These are phyloP conservation scores for Saksenaea oblongispora DNA, from an alignment of 371 early-diverging fungal genomes.

Conservation along the genomic window DNA sequence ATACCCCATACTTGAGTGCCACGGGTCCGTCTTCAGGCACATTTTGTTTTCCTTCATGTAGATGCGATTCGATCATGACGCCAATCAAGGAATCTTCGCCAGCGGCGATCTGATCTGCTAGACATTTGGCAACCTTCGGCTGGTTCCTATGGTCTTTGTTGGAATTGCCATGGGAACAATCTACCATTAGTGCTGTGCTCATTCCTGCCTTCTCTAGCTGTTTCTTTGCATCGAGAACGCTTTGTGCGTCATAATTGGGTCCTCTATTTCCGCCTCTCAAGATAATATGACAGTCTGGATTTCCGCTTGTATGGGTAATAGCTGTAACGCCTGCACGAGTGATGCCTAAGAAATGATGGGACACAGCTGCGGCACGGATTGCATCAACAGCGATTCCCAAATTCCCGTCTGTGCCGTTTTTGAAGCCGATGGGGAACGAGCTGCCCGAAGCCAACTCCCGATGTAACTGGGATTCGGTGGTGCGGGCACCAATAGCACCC, in stretches of 20 bases:
- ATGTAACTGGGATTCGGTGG: conserved; percentile 92
- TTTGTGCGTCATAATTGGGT: conserved; percentile 76
- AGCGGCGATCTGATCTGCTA: conserved; percentile 63
- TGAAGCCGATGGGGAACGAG: conserved; percentile 94
- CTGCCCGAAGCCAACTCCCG: conserved; percentile 94
- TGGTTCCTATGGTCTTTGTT: conserved; percentile 75
- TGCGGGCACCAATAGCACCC: conserved; percentile 96
- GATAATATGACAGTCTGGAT: conserved; percentile 55
- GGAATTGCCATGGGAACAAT: conserved; percentile 87
- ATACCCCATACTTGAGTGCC: conserved; percentile 77
- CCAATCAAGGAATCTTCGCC: conserved; percentile 80
- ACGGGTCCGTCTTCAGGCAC: conserved; percentile 70
- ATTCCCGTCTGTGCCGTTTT: conserved; percentile 93
- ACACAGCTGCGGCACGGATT: conserved; percentile 80
- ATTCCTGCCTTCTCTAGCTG: conserved; percentile 60
- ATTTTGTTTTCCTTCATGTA: conserved; percentile 83
- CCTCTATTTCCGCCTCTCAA: conserved; percentile 76
- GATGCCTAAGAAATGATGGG: conserved; percentile 91
- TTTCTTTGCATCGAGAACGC: conserved; percentile 48
- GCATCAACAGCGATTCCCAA: conserved; percentile 87
- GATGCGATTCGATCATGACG: conserved; percentile 94
- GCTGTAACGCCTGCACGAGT: conserved; percentile 92
- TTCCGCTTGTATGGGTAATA: conserved; percentile 85
- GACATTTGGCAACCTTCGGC: conserved; percentile 54
- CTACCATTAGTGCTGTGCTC: conserved; percentile 67